phyloP scores from a whole-genome alignment of 129 eudicot species.

The Scalesia atractyloides region DNA sequence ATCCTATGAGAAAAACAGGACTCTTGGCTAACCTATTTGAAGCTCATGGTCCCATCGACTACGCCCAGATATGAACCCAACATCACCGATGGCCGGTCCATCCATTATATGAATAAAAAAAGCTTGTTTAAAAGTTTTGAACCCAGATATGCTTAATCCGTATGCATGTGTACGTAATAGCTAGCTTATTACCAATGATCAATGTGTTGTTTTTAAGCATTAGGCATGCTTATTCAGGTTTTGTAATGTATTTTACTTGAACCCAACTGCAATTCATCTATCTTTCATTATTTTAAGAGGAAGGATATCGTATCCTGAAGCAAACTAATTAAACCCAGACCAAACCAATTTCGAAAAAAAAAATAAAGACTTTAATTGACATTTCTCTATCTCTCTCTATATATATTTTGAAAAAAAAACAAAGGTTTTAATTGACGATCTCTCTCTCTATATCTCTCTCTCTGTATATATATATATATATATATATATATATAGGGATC shows the following conservation, averaged over 20 bases:
- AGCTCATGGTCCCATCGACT: constrained; percentile 1
- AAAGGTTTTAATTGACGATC: too few relatives aligned
- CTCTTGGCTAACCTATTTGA: constrained; percentile 1
- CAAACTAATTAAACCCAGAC: too few relatives aligned
- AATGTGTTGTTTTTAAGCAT: background rate
- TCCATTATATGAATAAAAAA: background rate
- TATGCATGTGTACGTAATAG: background rate
- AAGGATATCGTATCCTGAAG: too few relatives aligned
- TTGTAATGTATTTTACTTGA: background rate
- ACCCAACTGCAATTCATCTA: background rate
- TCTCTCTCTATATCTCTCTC: too few relatives aligned
- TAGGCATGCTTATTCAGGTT: background rate
- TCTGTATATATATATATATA: too few relatives aligned
- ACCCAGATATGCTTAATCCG: background rate
- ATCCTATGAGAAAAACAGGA: constrained; percentile 2
- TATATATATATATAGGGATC: too few relatives aligned
- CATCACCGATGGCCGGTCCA: background rate
- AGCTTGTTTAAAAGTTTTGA: background rate
- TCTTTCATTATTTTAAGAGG: too few relatives aligned
- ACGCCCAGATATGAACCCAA: background rate
- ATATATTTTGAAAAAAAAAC: too few relatives aligned
- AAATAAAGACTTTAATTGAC: too few relatives aligned
- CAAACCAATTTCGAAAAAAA: too few relatives aligned
- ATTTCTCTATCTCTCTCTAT: too few relatives aligned
- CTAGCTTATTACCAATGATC: background rate